Evolutionary conservation across 257 asterid species (phyloP).

Genomic region (Solanum chiquidenum): DNA sequence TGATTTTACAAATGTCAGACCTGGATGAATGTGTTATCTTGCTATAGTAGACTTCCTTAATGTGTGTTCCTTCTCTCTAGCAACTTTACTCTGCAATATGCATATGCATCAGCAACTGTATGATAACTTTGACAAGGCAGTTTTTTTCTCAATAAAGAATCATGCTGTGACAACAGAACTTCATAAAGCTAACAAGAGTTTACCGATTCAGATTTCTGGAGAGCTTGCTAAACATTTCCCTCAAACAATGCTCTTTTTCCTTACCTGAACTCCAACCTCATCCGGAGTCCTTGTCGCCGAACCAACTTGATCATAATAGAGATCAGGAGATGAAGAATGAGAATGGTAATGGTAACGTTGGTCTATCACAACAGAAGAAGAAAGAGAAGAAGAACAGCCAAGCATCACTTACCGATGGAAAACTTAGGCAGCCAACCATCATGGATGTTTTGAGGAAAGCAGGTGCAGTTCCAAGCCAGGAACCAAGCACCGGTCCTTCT

Average conservation of each 20-base stretch:
- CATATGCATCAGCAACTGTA: neutral
- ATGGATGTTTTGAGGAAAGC: constrained; percentile 52
- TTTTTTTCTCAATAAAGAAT: neutral
- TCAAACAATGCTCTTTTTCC: constrained; percentile 37
- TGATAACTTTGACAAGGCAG: neutral
- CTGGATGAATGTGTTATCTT: neutral
- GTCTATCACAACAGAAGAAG: constrained; percentile 29
- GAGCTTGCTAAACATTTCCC: constrained; percentile 53
- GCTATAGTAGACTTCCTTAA: neutral
- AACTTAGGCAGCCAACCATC: constrained; percentile 61
- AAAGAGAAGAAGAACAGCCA: constrained; percentile 32
- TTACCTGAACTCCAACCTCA: constrained; percentile 66
- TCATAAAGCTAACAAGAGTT: constrained; percentile 6
- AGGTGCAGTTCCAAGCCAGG: constrained; percentile 49
- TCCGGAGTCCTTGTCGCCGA: constrained; percentile 23
- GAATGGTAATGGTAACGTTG: constrained; percentile 30
- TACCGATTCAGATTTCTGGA: constrained; percentile 54
- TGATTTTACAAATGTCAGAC: neutral
- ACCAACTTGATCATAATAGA: constrained; percentile 29
- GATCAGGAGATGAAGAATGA: constrained; percentile 44
- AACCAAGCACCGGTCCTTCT: constrained; percentile 27
- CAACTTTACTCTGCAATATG: neutral
- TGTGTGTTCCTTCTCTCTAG: neutral
- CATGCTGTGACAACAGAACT: constrained; percentile 9
- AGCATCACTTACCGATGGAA: constrained; percentile 31